Base-by-base conservation (phyloP, 1,139 yeast genomes). In the Geotrichum candidum region DNA sequence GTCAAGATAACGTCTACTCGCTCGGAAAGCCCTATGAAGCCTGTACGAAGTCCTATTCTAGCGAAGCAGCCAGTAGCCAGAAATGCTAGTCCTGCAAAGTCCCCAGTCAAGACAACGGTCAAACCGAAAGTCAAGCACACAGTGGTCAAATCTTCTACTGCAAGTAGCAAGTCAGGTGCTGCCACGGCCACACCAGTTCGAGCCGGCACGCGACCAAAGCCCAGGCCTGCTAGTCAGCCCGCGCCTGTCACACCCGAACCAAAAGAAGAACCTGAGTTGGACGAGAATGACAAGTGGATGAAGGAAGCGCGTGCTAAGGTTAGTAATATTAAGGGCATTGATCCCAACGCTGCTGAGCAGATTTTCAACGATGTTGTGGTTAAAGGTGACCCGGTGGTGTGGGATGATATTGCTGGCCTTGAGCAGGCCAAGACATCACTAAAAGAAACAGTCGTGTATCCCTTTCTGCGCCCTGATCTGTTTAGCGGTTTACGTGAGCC, bases 401-500 rank as follows among this genome's bases (percentile, higher is more conserved):
- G 99, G 99, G 95, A 88, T 55, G 99, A 94, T 72, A 90, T 94
- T 67, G 97, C 97, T 1, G 99, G 99, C 0, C 77, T 94, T 50
- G 97, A 91, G 64, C 82, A 83, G 18, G 98, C 99, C 6, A 94
- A 94, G 70, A 85, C 83, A 66, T 88, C 97, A 0, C 79, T 94
- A 62, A 94, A 94, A 72, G 99, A 94, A 72, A 94, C 99, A 0
- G 99, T 94, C 4, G 98, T 94, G 22, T 92, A 94, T 73, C 99
- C 99, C 38, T 92, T 94, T 72, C 77, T 94, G 66, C 81, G 98
- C 57, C 99, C 99, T 0, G 99, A 94, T 74, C 78, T 94, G 64
- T 94, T 94, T 71, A 82, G 86, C 58, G 99, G 99, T 0, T 78
- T 94, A 63, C 80, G 99, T 67, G 98, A 94, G 73, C 99, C 99